Conservation (phyloP, 306 rosid species). For the Coriaria nepalensis region DNA sequence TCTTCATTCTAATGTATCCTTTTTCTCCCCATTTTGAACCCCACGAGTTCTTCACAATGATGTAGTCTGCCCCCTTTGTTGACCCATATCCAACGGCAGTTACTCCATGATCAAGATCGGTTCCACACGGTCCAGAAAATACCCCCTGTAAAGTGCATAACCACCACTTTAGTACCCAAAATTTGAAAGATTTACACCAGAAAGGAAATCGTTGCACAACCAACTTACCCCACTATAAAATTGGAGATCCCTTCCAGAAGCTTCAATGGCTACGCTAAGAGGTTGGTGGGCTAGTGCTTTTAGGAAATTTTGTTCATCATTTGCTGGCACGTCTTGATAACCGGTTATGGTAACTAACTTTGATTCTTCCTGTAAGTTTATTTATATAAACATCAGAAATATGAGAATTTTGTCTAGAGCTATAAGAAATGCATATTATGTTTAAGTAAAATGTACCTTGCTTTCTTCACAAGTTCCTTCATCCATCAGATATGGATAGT, state of each 20-base stretch:
- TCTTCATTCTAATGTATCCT: conserved; percentile 69
- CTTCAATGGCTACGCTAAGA: conserved; percentile 78
- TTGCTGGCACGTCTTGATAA: conserved; percentile 70
- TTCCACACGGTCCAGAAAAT: conserved; percentile 70
- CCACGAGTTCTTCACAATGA: conserved; percentile 81
- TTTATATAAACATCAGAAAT: background rate
- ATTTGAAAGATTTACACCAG: background rate
- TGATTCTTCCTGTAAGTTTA: conserved; percentile 33
- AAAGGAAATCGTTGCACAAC: background rate
- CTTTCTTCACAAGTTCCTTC: conserved; percentile 69
- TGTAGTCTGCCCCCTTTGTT: conserved; percentile 56
- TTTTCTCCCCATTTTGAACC: conserved; percentile 94
- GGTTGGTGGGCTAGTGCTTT: conserved; percentile 92
- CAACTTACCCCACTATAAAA: conserved; percentile 70
- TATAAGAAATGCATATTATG: background rate
- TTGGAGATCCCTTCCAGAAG: conserved; percentile 77
- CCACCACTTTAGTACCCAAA: background rate
- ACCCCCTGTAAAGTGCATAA: conserved; percentile 44
- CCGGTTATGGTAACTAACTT: conserved; percentile 60
- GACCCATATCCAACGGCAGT: conserved; percentile 83
- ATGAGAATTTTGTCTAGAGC: background rate
- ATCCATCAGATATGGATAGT: conserved; percentile 54
- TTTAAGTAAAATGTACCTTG: conserved; percentile 33
- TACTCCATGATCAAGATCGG: conserved; percentile 81
- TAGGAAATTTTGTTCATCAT: conserved; percentile 61